Evolutionary conservation across 2,329 filamentous ascomycete genomes (phyloP).

Genomic region (Cladosporium halotolerans): DNA sequence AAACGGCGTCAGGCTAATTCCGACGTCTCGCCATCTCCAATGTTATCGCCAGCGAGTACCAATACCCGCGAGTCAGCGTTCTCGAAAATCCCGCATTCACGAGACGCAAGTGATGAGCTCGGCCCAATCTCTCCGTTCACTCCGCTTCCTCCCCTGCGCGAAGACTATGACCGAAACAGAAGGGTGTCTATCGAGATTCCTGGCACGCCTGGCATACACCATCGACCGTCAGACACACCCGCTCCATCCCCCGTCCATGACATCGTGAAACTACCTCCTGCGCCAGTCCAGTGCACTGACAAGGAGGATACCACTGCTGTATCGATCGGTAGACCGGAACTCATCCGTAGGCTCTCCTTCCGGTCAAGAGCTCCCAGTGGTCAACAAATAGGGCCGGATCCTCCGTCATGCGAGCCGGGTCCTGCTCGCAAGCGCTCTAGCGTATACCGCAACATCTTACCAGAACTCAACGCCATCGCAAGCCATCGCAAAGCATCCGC

Average conservation of each 20-base stretch:
- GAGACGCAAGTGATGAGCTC: not conserved
- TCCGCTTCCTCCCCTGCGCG: constrained; percentile 9
- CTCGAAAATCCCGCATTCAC: not conserved
- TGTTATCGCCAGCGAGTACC: not conserved
- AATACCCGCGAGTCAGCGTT: not conserved
- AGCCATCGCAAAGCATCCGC: not conserved
- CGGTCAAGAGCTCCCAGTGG: too few relatives aligned
- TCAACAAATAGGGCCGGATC: too few relatives aligned
- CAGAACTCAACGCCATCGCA: not conserved
- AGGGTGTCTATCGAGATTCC: constrained; percentile 10
- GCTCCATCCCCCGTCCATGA: not conserved
- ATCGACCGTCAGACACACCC: constrained; percentile 4
- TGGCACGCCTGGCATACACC: constrained; percentile 3
- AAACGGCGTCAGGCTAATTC: not conserved
- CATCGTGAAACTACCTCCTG: not conserved
- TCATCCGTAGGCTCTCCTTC: too few relatives aligned
- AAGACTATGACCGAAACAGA: constrained; percentile 10
- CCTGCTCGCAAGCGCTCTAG: not conserved
- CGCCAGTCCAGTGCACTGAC: too few relatives aligned
- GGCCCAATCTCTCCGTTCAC: not conserved
- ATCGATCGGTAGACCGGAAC: too few relatives aligned
- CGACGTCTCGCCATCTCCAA: not conserved
- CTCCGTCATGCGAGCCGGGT: too few relatives aligned
- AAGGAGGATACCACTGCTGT: too few relatives aligned
- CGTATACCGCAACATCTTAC: not conserved